A percentile compares a stretch with the other conserved stretches of the same genome.
phyloP scores from a whole-genome alignment of 2,329 filamentous ascomycete species.

The Lasiodiplodia sp. region DNA sequence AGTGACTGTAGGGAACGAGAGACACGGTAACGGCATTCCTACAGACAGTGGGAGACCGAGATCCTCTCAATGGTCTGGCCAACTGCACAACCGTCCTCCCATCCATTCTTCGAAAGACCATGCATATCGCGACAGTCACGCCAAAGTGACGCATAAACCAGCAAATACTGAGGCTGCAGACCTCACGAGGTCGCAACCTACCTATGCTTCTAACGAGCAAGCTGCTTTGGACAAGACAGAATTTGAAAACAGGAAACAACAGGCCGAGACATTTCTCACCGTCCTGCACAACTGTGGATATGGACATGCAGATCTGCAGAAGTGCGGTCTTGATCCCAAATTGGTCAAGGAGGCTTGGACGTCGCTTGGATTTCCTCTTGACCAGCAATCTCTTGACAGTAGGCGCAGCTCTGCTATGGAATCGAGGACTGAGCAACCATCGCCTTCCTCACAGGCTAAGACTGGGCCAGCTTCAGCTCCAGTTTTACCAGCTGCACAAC shows the following conservation, averaged over 20 bases:
- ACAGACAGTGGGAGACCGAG: neutral
- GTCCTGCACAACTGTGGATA: slow-evolving; percentile 71
- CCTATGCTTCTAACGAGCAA: neutral
- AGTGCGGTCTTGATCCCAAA: slow-evolving; percentile 72
- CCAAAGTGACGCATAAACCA: neutral
- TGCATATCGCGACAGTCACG: neutral
- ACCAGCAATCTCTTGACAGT: neutral
- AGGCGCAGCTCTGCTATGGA: neutral
- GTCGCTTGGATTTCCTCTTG: slow-evolving; percentile 21
- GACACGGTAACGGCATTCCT: neutral
- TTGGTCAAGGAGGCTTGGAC: slow-evolving; percentile 34
- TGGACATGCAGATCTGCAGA: slow-evolving; percentile 67
- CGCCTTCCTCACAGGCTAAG: slow-evolving; percentile 31
- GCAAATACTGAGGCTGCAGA: neutral
- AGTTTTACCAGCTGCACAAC: slow-evolving; percentile 9
- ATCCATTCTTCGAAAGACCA: slow-evolving; percentile 2
- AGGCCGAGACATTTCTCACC: slow-evolving; percentile 50
- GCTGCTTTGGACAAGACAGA: neutral
- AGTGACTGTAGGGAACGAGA: slow-evolving; percentile 6
- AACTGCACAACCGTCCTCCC: neutral
- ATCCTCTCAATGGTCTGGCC: slow-evolving; percentile 1
- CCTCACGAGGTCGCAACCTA: neutral
- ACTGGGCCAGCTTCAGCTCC: slow-evolving; percentile 39
- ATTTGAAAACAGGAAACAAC: slow-evolving; percentile 16
- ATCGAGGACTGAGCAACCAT: neutral